phyloP scores from a whole-genome alignment of 2,329 filamentous ascomycete species.

The Colletotrichum musae region DNA sequence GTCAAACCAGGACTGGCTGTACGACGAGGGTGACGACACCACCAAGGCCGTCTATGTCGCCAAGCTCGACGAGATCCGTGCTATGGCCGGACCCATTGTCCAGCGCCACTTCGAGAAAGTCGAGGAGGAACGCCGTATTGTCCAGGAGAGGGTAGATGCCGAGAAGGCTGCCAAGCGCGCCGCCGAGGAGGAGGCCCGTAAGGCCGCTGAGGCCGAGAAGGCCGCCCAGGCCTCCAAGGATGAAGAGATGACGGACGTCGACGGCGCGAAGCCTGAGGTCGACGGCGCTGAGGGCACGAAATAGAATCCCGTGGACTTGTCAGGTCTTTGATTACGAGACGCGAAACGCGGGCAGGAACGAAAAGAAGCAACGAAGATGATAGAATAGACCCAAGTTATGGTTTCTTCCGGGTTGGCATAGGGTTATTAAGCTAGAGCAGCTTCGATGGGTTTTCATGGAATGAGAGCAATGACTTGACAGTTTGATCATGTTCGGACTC shows the following conservation, averaged over 20 bases:
- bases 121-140: conserved; percentile 85
- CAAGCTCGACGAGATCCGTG: conserved; percentile 96
- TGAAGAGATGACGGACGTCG: conserved; percentile 76
- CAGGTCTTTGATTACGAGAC: conserved; percentile 1
- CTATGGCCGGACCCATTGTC: conserved; percentile 89
- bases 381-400: conserved; percentile 42
- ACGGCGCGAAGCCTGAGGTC: conserved; percentile 65
- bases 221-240: conserved; percentile 64
- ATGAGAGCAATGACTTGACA: conserved; percentile 41
- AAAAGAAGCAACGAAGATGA: conserved; percentile 39
- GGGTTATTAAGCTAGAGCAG: conserved; percentile 42
- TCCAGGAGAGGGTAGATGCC: conserved; percentile 83
- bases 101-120: conserved; percentile 97
- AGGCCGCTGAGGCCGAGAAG: conserved; percentile 67
- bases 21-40: conserved; percentile 95
- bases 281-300: conserved; percentile 58
- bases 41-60: conserved; percentile 93
- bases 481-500: conserved; percentile 21
- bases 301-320: conserved; percentile 39
- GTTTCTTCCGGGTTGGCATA: conserved; percentile 41
- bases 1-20: conserved; percentile 89
- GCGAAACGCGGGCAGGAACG: not conserved
- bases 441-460: conserved; percentile 37
- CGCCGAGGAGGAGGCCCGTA: conserved; percentile 68
- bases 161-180: conserved; percentile 83